phyloP scores from a whole-genome alignment of 345 rosid genomes.

The Brassica nigra region DNA sequence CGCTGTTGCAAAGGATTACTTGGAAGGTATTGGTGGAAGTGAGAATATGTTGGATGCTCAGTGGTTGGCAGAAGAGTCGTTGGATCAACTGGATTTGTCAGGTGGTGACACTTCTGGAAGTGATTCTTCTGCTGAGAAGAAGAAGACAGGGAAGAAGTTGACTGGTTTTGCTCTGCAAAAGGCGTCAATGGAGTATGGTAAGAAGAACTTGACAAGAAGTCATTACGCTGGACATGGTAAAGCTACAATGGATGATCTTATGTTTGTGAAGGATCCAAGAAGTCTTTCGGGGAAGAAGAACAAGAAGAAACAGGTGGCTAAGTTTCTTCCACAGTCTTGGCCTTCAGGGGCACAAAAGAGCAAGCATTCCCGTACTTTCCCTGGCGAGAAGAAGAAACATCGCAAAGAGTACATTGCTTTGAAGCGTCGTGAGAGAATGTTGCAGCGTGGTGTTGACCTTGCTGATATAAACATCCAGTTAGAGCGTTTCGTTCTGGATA shows the following conservation, averaged over 20 bases:
- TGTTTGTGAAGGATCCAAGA: constrained; percentile 74
- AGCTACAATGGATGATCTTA: constrained; percentile 63
- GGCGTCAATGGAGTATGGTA: constrained; percentile 76
- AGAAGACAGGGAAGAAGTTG: constrained; percentile 60
- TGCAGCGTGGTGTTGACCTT: constrained; percentile 75
- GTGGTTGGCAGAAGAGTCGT: constrained; percentile 55
- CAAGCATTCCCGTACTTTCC: constrained; percentile 58
- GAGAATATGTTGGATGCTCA: constrained; percentile 56
- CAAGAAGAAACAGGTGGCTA: constrained; percentile 57
- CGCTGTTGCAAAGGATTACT: constrained; percentile 79
- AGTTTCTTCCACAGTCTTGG: constrained; percentile 71
- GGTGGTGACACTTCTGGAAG: constrained; percentile 59
- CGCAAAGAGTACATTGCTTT: constrained; percentile 76
- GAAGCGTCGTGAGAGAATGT: constrained; percentile 82
- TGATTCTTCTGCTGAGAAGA: constrained; percentile 44
- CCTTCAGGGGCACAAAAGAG: constrained; percentile 63
- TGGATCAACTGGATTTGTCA: constrained; percentile 49
- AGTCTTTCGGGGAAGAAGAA: constrained; percentile 48
- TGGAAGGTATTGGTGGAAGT: constrained; percentile 88
- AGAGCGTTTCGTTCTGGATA: constrained; percentile 68
- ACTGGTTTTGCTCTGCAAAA: constrained; percentile 66
- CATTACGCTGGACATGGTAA: constrained; percentile 35
- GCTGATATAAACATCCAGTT: constrained; percentile 64
- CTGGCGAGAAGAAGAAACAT: constrained; percentile 91
- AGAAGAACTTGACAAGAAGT: constrained; percentile 53